phyloP scores from a whole-genome alignment of 805 yeast genomes.

The Danielia oregonensis region DNA sequence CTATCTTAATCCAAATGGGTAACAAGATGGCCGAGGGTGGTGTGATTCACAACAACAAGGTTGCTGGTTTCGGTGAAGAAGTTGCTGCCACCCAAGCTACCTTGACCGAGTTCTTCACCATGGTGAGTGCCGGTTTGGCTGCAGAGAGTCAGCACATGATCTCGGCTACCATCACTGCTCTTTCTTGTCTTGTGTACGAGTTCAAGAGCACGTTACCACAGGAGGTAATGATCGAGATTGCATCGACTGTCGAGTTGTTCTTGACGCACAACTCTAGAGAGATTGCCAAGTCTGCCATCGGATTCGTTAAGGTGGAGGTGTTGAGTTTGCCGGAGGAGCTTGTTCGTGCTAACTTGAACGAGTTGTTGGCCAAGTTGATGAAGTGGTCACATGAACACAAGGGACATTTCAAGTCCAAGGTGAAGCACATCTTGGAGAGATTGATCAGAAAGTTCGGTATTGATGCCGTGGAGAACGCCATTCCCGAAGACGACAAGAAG shows the following conservation, averaged over 20 bases:
- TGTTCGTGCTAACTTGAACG: slow-evolving; percentile 62
- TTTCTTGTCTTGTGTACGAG: slow-evolving; percentile 83
- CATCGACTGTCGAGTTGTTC: slow-evolving; percentile 84
- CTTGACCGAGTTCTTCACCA: slow-evolving; percentile 80
- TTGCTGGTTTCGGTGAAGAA: slow-evolving; percentile 62
- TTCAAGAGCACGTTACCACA: slow-evolving; percentile 63
- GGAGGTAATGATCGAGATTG: slow-evolving; percentile 65
- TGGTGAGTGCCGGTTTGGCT: slow-evolving; percentile 94
- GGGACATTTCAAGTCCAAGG: slow-evolving; percentile 89
- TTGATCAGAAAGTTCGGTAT: slow-evolving; percentile 87
- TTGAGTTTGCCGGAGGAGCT: slow-evolving; percentile 76
- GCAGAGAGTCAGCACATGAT: slow-evolving; percentile 95
- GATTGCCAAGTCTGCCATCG: slow-evolving; percentile 90
- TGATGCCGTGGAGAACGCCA: slow-evolving; percentile 72
- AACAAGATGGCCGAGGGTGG: slow-evolving; percentile 70
- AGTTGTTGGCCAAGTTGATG: slow-evolving; percentile 67
- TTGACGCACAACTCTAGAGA: slow-evolving; percentile 89
- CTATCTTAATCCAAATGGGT: slow-evolving; percentile 76
- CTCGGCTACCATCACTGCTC: slow-evolving; percentile 85
- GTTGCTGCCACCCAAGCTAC: slow-evolving; percentile 66
- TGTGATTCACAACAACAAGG: slow-evolving; percentile 55
- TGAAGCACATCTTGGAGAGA: slow-evolving; percentile 90
- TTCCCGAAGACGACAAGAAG: slow-evolving; percentile 89
- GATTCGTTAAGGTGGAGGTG: slow-evolving; percentile 88
- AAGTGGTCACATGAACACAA: slow-evolving; percentile 95